These are phyloP conservation scores for Talaromyces rugulosus DNA, from an alignment of 2,329 filamentous ascomycete species.

Conservation along the genomic window DNA sequence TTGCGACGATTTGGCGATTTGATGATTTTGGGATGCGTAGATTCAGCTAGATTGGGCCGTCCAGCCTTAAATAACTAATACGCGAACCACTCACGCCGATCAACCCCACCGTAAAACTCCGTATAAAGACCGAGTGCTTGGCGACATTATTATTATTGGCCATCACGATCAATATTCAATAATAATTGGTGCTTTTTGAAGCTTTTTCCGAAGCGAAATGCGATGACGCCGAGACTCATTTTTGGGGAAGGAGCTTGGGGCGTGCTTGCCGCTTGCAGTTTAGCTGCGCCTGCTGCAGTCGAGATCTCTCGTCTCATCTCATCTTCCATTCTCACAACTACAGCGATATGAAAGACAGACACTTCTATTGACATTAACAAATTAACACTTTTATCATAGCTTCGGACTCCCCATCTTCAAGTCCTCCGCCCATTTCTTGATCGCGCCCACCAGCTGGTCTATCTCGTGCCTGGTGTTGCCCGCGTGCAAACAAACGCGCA, in stretches of 20 bases:
- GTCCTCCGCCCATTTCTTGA: constrained; percentile 45
- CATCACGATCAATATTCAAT: too few relatives aligned
- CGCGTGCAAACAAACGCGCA: constrained; percentile 65
- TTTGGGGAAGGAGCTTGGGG: background rate
- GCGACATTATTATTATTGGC: too few relatives aligned
- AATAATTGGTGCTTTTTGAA: too few relatives aligned
- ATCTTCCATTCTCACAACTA: too few relatives aligned
- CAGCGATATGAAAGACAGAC: too few relatives aligned
- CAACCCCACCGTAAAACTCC: background rate
- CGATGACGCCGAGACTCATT: background rate
- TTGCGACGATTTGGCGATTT: background rate
- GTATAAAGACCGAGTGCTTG: background rate
- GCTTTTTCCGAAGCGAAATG: too few relatives aligned
- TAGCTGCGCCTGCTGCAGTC: too few relatives aligned
- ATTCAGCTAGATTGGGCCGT: background rate
- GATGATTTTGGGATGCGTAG: background rate
- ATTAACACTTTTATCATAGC: background rate
- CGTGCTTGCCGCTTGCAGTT: background rate
- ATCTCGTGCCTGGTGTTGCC: constrained; percentile 59
- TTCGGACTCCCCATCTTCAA: background rate
- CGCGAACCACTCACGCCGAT: background rate
- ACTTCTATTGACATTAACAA: background rate
- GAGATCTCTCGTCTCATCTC: too few relatives aligned
- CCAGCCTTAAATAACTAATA: background rate
- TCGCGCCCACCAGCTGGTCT: constrained; percentile 47